phyloP scores from a whole-genome alignment of 768 basidiomycete genomes.

The Thelephora aurantiotincta region DNA sequence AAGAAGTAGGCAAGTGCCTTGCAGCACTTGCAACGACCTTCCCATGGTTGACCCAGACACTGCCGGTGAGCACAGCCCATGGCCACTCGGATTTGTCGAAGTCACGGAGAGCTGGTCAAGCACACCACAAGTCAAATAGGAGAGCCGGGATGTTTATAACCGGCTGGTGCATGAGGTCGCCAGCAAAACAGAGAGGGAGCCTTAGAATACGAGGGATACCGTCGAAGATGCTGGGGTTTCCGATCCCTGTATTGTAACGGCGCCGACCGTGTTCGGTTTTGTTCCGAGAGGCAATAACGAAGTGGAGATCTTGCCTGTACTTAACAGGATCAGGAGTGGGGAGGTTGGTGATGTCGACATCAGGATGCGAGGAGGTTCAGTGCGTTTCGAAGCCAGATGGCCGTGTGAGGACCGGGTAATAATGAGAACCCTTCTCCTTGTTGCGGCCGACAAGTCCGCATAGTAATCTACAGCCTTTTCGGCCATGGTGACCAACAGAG shows the following conservation, averaged over 20 bases:
- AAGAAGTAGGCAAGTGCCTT: slow-evolving; percentile 23
- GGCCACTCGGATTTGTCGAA: slow-evolving; percentile 17
- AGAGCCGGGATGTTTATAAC: slow-evolving; percentile 24
- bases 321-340: neutral
- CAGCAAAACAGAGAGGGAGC: slow-evolving; percentile 17
- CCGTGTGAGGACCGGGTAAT: slow-evolving; percentile 19
- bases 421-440: slow-evolving; percentile 13
- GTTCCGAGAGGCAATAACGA: slow-evolving; percentile 10
- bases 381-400: slow-evolving; percentile 12
- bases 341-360: slow-evolving; percentile 12
- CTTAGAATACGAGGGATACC: slow-evolving; percentile 14
- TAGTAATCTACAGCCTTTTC: slow-evolving; percentile 20
- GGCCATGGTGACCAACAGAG: slow-evolving; percentile 19
- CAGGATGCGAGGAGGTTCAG: slow-evolving; percentile 15
- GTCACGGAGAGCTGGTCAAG: slow-evolving; percentile 10
- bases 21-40: slow-evolving; percentile 16
- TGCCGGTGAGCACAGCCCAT: slow-evolving; percentile 13
- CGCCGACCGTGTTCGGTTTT: slow-evolving; percentile 13
- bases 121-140: slow-evolving; percentile 19
- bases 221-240: slow-evolving; percentile 21
- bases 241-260: slow-evolving; percentile 19
- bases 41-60: slow-evolving; percentile 24
- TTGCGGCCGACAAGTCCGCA: slow-evolving; percentile 18
- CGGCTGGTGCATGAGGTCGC: slow-evolving; percentile 26
- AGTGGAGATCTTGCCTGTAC: slow-evolving; percentile 10